phyloP scores from a whole-genome alignment of 2,329 filamentous ascomycete genomes.

The Colletotrichum lentis region DNA sequence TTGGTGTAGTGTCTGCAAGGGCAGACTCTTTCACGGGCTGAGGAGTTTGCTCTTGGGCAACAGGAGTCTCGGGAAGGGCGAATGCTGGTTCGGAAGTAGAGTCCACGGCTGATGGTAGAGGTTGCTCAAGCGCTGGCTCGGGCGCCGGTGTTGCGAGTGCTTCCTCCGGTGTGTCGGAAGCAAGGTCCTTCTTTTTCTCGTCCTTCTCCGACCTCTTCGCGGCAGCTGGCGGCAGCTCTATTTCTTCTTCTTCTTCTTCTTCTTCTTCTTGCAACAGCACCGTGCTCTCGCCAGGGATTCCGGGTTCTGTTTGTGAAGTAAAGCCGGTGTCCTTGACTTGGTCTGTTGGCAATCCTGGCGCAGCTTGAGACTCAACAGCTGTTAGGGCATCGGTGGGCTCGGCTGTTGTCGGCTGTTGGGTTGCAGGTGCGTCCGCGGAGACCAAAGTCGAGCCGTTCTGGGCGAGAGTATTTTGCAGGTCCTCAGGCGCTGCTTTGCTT shows the following conservation, averaged over 20 bases:
- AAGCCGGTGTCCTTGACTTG: neutral
- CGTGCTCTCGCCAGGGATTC: constrained; percentile 37
- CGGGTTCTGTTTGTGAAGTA: neutral
- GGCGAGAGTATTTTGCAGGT: neutral
- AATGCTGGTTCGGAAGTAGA: neutral
- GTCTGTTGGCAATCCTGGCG: neutral
- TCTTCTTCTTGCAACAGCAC: constrained; percentile 38
- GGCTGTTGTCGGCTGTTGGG: neutral
- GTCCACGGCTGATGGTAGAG: neutral
- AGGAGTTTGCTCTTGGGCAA: neutral
- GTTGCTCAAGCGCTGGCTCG: neutral
- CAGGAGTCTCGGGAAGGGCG: neutral
- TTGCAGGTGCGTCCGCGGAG: neutral
- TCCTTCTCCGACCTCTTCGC: constrained; percentile 47
- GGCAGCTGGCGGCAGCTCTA: constrained; percentile 20
- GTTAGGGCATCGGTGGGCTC: neutral
- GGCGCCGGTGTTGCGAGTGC: neutral
- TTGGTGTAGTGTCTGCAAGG: neutral
- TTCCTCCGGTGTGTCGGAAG: constrained; percentile 9
- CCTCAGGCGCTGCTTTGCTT: neutral
- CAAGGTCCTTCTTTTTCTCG: constrained; percentile 42
- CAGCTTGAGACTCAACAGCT: neutral
- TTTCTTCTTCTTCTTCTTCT: constrained; percentile 42
- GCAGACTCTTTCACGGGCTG: neutral
- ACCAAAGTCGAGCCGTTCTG: neutral